These are phyloP conservation scores for Aspergillus sp. DNA, from an alignment of 2,329 filamentous ascomycete genomes.

Conservation along the genomic window DNA sequence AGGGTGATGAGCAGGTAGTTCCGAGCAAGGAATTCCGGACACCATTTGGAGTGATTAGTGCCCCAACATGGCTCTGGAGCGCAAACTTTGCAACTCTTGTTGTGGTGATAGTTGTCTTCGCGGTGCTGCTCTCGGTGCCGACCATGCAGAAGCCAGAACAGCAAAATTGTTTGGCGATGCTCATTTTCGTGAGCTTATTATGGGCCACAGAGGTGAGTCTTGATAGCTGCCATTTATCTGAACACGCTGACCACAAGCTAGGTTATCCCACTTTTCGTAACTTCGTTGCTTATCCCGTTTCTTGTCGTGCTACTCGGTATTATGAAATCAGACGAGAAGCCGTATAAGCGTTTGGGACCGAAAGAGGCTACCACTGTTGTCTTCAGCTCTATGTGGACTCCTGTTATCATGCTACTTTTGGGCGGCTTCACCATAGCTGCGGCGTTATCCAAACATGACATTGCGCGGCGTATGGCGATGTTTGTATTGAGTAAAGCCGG, in stretches of 20 bases:
- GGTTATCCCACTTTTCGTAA: constrained; percentile 96
- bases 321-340: constrained; percentile 72
- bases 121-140: constrained; percentile 70
- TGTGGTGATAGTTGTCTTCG: constrained; percentile 69
- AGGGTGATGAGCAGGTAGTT: constrained; percentile 76
- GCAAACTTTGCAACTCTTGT: constrained; percentile 77
- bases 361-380: constrained; percentile 80
- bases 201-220: constrained; percentile 90
- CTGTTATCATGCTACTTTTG: constrained; percentile 95
- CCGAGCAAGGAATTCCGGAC: constrained; percentile 70
- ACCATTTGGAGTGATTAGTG: constrained; percentile 72
- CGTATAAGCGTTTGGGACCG: constrained; percentile 69
- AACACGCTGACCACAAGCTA: constrained; percentile 34
- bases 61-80: constrained; percentile 81
- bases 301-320: constrained; percentile 84
- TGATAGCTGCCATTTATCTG: not conserved
- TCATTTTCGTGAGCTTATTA: constrained; percentile 87
- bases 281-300: constrained; percentile 90
- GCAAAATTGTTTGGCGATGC: constrained; percentile 91
- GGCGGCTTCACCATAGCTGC: constrained; percentile 96
- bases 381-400: constrained; percentile 97
- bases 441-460: constrained; percentile 93
- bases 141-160: constrained; percentile 87
- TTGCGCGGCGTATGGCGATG: constrained; percentile 95
- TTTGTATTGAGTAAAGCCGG: constrained; percentile 96